A percentile compares a stretch with the other conserved stretches of the same genome.
These are phyloP conservation scores for Botrytis elliptica DNA, from an alignment of 2,329 filamentous ascomycete species.

Conservation along the genomic window DNA sequence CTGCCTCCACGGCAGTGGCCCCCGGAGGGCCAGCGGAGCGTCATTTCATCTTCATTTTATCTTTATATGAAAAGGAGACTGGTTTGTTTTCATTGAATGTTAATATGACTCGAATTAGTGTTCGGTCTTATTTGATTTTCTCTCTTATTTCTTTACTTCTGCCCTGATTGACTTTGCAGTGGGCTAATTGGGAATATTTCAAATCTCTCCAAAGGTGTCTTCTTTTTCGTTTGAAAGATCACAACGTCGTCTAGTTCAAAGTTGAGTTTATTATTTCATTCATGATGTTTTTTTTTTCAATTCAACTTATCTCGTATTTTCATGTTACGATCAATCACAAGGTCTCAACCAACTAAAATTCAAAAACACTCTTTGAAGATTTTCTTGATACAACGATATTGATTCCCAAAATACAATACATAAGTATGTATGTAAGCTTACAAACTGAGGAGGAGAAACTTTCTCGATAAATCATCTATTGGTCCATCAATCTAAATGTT, in stretches of 20 bases:
- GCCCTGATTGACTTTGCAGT: neutral
- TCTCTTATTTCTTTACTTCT: neutral
- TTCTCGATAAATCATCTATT: neutral
- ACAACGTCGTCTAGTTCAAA: neutral
- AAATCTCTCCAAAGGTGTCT: neutral
- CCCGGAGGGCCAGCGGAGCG: neutral
- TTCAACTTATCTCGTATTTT: neutral
- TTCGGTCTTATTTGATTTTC: neutral
- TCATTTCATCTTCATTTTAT: neutral
- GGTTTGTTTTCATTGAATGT: neutral
- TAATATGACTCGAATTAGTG: neutral
- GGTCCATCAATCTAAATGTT: neutral
- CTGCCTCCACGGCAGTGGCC: neutral
- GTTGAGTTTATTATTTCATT: neutral
- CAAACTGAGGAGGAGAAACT: neutral
- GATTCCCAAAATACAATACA: neutral
- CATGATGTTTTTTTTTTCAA: neutral
- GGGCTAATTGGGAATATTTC: neutral
- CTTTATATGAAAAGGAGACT: neutral
- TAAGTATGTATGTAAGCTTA: neutral
- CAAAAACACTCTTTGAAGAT: accelerated
- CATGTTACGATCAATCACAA: neutral
- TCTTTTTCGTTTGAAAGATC: neutral
- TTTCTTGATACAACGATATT: neutral
- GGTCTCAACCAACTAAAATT: neutral